Conservation (phyloP, 2,329 filamentous ascomycete genomes). For the Neoascochyta sp. region DNA sequence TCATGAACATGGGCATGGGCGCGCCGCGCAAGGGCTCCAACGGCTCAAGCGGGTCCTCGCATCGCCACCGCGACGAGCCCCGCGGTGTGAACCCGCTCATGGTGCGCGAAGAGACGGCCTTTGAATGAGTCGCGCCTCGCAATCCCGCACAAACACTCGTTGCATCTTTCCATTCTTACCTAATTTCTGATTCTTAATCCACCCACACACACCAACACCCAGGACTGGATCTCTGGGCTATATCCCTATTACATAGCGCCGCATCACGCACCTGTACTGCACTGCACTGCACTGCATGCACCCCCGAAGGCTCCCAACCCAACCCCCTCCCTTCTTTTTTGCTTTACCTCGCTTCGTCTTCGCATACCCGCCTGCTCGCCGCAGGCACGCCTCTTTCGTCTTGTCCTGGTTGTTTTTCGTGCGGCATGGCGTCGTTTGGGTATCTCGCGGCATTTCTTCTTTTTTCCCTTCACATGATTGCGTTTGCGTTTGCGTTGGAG, state of each 20-base stretch:
- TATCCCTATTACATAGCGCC: conserved; percentile 1
- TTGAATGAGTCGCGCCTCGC: conserved; percentile 15
- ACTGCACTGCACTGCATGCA: too few species aligned
- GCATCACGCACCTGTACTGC: too few species aligned
- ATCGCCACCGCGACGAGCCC: conserved; percentile 11
- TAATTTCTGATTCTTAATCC: conserved; percentile 34
- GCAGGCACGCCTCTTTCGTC: conserved; percentile 11
- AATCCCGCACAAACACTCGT: conserved; percentile 12
- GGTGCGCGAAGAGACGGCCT: conserved; percentile 22
- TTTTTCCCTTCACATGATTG: too few species aligned
- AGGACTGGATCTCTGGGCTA: conserved; percentile 26
- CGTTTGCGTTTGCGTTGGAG: too few species aligned
- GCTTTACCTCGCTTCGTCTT: conserved; percentile 9
- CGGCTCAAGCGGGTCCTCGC: conserved; percentile 13
- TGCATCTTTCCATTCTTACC: too few species aligned
- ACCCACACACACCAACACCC: too few species aligned
- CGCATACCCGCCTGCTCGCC: conserved; percentile 17
- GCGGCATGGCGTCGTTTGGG: too few species aligned
- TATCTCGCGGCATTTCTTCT: too few species aligned
- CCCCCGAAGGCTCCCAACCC: conserved; percentile 2
- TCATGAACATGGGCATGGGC: conserved; percentile 37
- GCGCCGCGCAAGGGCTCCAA: conserved; percentile 37
- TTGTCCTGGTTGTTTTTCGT: too few species aligned
- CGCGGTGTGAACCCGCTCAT: conserved; percentile 17
- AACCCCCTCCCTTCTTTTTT: conserved; percentile 4